Base-by-base conservation (phyloP, 441 rosid species). In the Adansonia madagascariensis region DNA sequence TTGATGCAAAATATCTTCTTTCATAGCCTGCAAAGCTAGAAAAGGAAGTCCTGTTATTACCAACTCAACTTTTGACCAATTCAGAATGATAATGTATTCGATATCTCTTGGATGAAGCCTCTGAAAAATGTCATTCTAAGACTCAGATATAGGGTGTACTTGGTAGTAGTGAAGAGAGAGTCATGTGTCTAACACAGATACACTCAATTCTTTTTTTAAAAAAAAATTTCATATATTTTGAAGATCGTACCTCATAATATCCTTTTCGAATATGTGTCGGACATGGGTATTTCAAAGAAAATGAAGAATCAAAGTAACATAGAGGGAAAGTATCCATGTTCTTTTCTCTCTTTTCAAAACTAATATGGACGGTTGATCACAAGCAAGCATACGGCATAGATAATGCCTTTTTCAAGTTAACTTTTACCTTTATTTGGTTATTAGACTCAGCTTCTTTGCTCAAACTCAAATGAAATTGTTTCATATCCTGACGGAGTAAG, bases 401-500 rank as follows among this genome's bases (percentile, higher is more conserved):
- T 52, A 50, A 50, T 50, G 47, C 64, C 73, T 67, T 39, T 49
- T 69, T 75, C 71, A 61, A 80, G 66, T 59, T 53, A 60, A 59
- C 72, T 71, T 56, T 80, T 75, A 84, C 87, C 87, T 84, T 65
- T 67, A 65, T 24, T 10, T 80, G 53, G 57, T 79, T 79, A 41
- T 72, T 56, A 69, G 86, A 63, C 73, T 82, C 88, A 14, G 80
- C 79, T 75, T 86, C 85, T 72, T 71, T 79, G 81, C 74, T 79
- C 75, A 83, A 75, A 79, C 82, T 77, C 80, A 90, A 77, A 78
- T 82, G 86, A 73, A 86, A 80, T 73, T 89, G 97, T 64, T 79
- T 85, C 92, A 91, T 91, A 53, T 84, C 97, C 78, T 91, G 92
- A 39, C 89, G 83, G 46, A 92, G 89, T 77, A 92, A 87, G 82